Base-by-base conservation (phyloP, 169 alveolate genomes). In the Theileria parva region DNA sequence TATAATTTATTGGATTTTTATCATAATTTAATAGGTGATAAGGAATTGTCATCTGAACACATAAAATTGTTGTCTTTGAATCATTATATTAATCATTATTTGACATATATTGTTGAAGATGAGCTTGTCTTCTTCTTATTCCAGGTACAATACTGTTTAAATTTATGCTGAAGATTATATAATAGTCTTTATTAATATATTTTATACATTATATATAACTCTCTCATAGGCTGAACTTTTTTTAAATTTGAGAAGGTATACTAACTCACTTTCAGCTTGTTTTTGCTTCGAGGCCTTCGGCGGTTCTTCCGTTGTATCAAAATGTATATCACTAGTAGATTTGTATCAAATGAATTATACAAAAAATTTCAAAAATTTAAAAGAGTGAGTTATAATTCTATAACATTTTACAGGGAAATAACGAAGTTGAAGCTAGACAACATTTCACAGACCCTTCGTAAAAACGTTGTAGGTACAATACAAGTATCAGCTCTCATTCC, bases 311-410 rank as follows among this genome's bases (percentile, higher is more conserved):
- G 34, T 61, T 69, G 81, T 72, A 23, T 37, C 67, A 17, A 73
- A 83, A 50, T 78, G 86, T 44, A 68, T 83, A n/a, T 77, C 60
- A 61, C 70, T 78, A 81, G 78, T 85, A 5, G 77, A 84, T 50
- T 30, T 85, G 65, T 85, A 85, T 57, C 91, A 85, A 60, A 51
- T 85, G 27, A 85, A 78, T 44, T 85, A 85, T 30, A 72, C 53
- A 0, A 79, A 44, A 57, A 39, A 85, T 60, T 85, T 85, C 34
- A 64, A 48, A 17, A 11, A 61, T 19, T 68, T 83, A 19, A 83
- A 83, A 34, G 72, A 76, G 89, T 80, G 55, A 13, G 83, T 72
- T 3, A 5, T 68, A 1, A 2, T 68, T 13, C 0, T 12, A 9
- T 4, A 9, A 15, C 9, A 2, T 30, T 21, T 27, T 12, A 5